phyloP scores from a whole-genome alignment of 2,329 filamentous ascomycete genomes.

The Ophiosphaerella korrae region DNA sequence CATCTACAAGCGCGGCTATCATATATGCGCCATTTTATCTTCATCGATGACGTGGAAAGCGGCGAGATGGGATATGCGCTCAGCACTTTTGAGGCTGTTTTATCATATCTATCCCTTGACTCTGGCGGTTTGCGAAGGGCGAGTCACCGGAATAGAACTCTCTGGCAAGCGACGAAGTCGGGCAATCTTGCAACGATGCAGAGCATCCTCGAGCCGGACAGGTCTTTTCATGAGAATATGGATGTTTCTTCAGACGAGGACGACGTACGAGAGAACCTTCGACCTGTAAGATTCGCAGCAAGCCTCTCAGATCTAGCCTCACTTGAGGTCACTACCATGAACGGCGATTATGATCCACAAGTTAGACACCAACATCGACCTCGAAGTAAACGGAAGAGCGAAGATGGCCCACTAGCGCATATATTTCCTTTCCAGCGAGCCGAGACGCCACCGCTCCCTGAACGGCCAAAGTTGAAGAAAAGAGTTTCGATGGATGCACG shows the following conservation, averaged over 20 bases:
- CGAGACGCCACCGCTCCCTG: constrained; percentile 52
- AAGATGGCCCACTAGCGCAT: constrained; percentile 66
- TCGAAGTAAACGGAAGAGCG: constrained; percentile 18
- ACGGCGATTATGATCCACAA: constrained; percentile 34
- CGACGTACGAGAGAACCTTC: constrained; percentile 23
- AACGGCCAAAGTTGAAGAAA: constrained; percentile 67
- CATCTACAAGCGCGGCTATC: constrained; percentile 85
- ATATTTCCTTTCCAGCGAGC: constrained; percentile 88
- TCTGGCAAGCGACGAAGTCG: constrained; percentile 86
- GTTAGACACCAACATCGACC: constrained; percentile 27
- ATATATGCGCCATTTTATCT: constrained; percentile 98
- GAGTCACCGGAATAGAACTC: constrained; percentile 79
- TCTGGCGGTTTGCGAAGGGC: constrained; percentile 81
- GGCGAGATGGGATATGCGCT: constrained; percentile 95
- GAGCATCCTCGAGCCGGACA: constrained; percentile 76
- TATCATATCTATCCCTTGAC: constrained; percentile 84
- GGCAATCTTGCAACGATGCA: constrained; percentile 77
- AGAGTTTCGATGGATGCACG: constrained; percentile 85
- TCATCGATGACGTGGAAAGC: constrained; percentile 95
- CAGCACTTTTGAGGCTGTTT: constrained; percentile 92
- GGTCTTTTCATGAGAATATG: constrained; percentile 44
- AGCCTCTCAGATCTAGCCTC: constrained; percentile 35
- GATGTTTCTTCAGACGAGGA: constrained; percentile 37
- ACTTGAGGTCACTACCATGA: constrained; percentile 34
- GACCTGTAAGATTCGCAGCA: constrained; percentile 40